These are phyloP conservation scores for Gloeophyllum trabeum DNA, from an alignment of 768 basidiomycete genomes.

Conservation along the genomic window DNA sequence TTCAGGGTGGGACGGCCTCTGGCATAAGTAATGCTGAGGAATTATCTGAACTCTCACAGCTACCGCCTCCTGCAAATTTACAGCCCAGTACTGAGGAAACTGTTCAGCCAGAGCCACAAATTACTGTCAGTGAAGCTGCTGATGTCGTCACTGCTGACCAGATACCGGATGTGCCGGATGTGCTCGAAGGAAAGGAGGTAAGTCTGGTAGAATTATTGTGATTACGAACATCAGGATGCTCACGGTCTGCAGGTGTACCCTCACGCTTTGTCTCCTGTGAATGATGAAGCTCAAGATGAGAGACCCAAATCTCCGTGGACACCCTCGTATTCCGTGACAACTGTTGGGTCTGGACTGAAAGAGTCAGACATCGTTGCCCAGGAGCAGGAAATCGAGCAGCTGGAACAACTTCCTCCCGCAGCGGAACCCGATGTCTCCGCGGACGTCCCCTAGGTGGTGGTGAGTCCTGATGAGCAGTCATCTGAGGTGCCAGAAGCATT, in stretches of 20 bases:
- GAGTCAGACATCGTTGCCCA: too few relatives aligned
- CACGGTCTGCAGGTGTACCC: too few relatives aligned
- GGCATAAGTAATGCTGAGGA: conserved; percentile 14
- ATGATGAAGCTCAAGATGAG: conserved; percentile 2
- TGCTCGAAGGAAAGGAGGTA: too few relatives aligned
- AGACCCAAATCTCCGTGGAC: conserved; percentile 19
- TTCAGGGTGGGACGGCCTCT: conserved; percentile 19
- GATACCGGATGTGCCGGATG: too few relatives aligned
- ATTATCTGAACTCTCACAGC: conserved; percentile 7
- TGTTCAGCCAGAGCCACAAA: too few relatives aligned
- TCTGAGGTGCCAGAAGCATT: background rate
- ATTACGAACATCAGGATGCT: too few relatives aligned
- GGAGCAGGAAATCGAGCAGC: conserved; percentile 10
- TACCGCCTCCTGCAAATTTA: conserved; percentile 7
- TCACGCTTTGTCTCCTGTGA: background rate
- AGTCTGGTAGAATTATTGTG: too few relatives aligned
- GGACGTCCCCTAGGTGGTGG: background rate
- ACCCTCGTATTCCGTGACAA: conserved; percentile 21
- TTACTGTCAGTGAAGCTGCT: too few relatives aligned
- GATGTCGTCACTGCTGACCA: too few relatives aligned
- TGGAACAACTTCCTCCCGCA: conserved; percentile 7
- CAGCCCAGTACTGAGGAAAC: too few relatives aligned
- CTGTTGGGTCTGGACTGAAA: conserved; percentile 5
- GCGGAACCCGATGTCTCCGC: background rate
- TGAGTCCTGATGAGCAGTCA: background rate